These are phyloP conservation scores for Aspergillus ibericus DNA, from an alignment of 2,329 filamentous ascomycete genomes.

Conservation along the genomic window DNA sequence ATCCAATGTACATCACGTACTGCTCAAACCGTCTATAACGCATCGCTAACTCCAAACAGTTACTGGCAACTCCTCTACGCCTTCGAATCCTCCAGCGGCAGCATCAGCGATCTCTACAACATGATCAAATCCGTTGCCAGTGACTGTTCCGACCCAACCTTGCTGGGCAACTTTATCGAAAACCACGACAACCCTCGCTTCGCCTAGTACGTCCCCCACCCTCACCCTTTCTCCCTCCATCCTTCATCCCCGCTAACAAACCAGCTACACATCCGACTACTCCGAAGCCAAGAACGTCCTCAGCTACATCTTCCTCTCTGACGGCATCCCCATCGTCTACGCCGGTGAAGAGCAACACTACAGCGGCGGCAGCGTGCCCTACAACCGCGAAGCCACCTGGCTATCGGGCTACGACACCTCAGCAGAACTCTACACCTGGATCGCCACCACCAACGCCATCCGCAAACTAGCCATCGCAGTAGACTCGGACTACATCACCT, in stretches of 20 bases:
- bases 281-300: slow-evolving; percentile 61
- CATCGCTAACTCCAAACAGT: slow-evolving; percentile 4
- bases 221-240: too few species aligned
- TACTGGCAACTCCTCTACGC: slow-evolving; percentile 37
- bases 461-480: slow-evolving; percentile 45
- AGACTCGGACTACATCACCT: slow-evolving; percentile 42
- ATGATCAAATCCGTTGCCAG: slow-evolving; percentile 34
- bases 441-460: slow-evolving; percentile 51
- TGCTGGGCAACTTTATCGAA: slow-evolving; percentile 58
- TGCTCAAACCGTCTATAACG: background rate
- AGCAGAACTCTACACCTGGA: slow-evolving; percentile 51
- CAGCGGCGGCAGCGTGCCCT: slow-evolving; percentile 50
- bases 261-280: slow-evolving; percentile 31
- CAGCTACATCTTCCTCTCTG: slow-evolving; percentile 57
- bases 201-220: slow-evolving; percentile 31
- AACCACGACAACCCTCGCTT: slow-evolving; percentile 63
- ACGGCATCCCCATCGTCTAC: slow-evolving; percentile 66
- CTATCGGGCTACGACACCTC: slow-evolving; percentile 50
- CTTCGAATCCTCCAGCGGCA: slow-evolving; percentile 34
- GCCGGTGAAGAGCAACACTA: slow-evolving; percentile 68
- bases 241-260: background rate
- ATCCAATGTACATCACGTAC: slow-evolving; percentile 35
- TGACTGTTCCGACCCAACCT: slow-evolving; percentile 45
- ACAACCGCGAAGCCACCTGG: slow-evolving; percentile 61
- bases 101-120: slow-evolving; percentile 35